Conservation (phyloP, 306 rosid genomes). For the Quercus parvula region DNA sequence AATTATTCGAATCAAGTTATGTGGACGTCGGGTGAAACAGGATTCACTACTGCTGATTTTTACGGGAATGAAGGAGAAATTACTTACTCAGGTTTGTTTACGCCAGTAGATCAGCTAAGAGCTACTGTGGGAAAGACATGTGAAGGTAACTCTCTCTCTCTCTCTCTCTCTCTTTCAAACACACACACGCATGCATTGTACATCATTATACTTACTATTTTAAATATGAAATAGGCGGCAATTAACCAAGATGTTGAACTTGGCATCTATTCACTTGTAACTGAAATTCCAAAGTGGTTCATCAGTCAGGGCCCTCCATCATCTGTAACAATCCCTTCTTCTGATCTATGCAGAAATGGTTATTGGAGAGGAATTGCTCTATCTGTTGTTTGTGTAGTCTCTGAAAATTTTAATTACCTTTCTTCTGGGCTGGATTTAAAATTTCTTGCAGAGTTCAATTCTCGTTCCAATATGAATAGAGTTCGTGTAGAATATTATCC, state of each 20-base stretch:
- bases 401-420: background rate
- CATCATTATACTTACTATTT: background rate
- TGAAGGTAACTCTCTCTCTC: background rate
- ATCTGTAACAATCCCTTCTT: background rate
- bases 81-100: too few species aligned
- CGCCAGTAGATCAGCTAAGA: background rate
- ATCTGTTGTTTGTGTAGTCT: background rate
- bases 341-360: background rate
- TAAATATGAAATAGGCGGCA: background rate
- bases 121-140: background rate
- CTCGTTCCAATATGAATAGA: background rate
- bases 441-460: background rate
- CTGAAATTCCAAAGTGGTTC: background rate
- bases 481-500: background rate
- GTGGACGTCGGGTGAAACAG: background rate
- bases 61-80: too few species aligned
- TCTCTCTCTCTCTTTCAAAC: background rate
- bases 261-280: too few species aligned
- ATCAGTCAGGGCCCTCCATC: background rate
- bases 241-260: background rate
- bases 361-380: background rate
- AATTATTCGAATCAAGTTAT: background rate
- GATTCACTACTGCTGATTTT: background rate
- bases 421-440: background rate
- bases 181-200: background rate